A percentile compares a stretch with the other conserved stretches of the same genome.
phyloP scores from a whole-genome alignment of 1,284 basidiomycete species.

The Heimioporus retisporus region DNA sequence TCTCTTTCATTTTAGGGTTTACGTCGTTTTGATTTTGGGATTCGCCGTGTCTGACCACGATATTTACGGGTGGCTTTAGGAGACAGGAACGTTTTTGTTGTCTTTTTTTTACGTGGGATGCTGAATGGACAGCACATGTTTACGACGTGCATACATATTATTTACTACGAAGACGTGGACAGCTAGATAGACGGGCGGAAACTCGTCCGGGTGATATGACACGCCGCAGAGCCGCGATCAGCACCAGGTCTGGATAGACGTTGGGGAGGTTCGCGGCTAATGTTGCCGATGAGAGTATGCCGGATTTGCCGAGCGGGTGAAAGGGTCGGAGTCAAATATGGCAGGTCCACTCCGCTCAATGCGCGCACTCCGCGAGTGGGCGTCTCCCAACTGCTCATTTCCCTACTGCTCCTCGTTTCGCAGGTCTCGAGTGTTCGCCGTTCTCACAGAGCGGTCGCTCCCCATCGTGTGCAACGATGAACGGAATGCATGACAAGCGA shows the following conservation, averaged over 20 bases:
- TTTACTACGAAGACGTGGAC: slow-evolving; percentile 24
- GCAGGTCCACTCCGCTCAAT: slow-evolving; percentile 36
- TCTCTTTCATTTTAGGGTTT: slow-evolving; percentile 36
- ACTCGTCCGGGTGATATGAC: too few species aligned
- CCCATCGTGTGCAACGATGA: slow-evolving; percentile 46
- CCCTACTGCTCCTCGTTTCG: slow-evolving; percentile 32
- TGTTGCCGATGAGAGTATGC: slow-evolving; percentile 30
- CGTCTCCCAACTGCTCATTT: slow-evolving; percentile 44
- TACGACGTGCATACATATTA: slow-evolving; percentile 26
- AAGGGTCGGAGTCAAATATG: slow-evolving; percentile 40
- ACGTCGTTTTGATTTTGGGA: slow-evolving; percentile 31
- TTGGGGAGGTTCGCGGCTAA: slow-evolving; percentile 41
- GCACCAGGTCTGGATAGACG: too few species aligned
- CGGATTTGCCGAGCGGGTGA: slow-evolving; percentile 31
- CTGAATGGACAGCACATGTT: slow-evolving; percentile 26
- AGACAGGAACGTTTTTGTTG: slow-evolving; percentile 2
- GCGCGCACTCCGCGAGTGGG: slow-evolving; percentile 42
- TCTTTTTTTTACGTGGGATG: slow-evolving; percentile 29
- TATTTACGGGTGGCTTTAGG: slow-evolving; percentile 24
- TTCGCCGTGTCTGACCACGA: slow-evolving; percentile 22
- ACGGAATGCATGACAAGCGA: slow-evolving; percentile 61
- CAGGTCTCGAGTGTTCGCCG: slow-evolving; percentile 11
- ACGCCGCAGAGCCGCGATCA: too few species aligned
- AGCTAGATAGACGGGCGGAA: neutral
- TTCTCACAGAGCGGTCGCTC: slow-evolving; percentile 21